Evolutionary conservation across 345 rosid genomes (phyloP), one percentile per base, ranked within the genome.

Genomic region (Ailanthus altissimus): DNA sequence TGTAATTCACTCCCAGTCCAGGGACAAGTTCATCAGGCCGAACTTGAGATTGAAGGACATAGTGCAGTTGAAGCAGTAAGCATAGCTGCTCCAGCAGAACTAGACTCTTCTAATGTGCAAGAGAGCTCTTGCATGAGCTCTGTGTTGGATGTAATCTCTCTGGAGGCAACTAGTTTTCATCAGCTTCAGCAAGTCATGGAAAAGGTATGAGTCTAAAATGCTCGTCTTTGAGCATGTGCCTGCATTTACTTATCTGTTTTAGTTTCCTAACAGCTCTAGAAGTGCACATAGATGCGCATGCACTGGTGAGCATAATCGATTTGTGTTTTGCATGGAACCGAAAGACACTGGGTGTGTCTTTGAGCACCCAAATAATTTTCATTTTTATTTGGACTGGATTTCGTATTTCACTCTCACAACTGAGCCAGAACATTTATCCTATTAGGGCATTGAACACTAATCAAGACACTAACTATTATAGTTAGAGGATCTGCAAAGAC

Each of bases 111-210:
- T 66, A 83, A 83, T 74, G 84, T 23, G 60, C 93, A 82, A 68
- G 94, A 87, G 69, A 88, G 86, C 85, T 90, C 93, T 75, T 84
- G 84, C 77, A 75, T 79, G 85, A 88, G 93, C 77, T 87, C 95
- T 81, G 79, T 83, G 50, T 78, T 87, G 81, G 88, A 88, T 87
- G 97, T 85, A 81, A 82, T 87, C 84, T 92, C 98, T 40, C 80
- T 88, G 62, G 92, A 94, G 75, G 94, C 90, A 73, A 88, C 89
- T 66, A 94, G 98, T 84, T 92, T 92, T 82, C 84, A 84, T 64
- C 98, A 94, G 78, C 97, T 94, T 76, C 98, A 90, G 77, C 92
- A 85, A 76, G 96, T 92, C 72, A 87, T 85, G 82, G 93, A 90
- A 81, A 90, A 90, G 91, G 93, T 92, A 85, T 62, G 10, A 36